Evolutionary conservation across 805 yeast genomes (phyloP).

Genomic region (Osmozyma mogii): DNA sequence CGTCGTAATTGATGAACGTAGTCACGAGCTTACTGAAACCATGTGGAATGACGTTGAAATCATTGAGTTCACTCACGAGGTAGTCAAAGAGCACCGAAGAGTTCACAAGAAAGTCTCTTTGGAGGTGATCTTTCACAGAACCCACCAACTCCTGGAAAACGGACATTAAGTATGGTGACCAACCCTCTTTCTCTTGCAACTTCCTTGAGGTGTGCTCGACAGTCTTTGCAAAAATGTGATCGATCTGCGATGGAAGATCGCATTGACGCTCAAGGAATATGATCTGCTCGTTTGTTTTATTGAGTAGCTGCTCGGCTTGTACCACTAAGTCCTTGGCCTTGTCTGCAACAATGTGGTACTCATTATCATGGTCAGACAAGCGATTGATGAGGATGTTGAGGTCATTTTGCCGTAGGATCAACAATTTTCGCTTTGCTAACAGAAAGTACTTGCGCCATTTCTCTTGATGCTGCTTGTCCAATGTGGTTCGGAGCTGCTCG

Average conservation of each 20-base stretch:
- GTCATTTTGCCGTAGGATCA: slow-evolving; percentile 9
- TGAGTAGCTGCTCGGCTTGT: slow-evolving; percentile 20
- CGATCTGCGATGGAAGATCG: slow-evolving; percentile 42
- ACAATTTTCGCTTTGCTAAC: slow-evolving; percentile 39
- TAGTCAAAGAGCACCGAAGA: slow-evolving; percentile 52
- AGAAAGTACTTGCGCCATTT: slow-evolving; percentile 35
- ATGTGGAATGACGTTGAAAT: slow-evolving; percentile 6
- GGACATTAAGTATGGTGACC: slow-evolving; percentile 41
- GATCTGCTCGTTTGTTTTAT: slow-evolving; percentile 38
- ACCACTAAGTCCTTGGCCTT: slow-evolving; percentile 4
- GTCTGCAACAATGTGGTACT: background rate
- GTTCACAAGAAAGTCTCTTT: slow-evolving; percentile 46
- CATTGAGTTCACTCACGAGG: slow-evolving; percentile 20
- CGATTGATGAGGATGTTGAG: slow-evolving; percentile 2
- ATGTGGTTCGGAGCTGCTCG: slow-evolving; percentile 31
- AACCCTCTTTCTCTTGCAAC: slow-evolving; percentile 46
- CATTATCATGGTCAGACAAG: background rate
- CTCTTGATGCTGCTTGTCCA: slow-evolving; percentile 38
- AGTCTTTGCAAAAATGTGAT: slow-evolving; percentile 40
- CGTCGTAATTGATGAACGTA: background rate
- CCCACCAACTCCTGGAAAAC: slow-evolving; percentile 34
- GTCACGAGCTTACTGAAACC: slow-evolving; percentile 3
- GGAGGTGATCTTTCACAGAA: slow-evolving; percentile 39
- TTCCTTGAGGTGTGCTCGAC: slow-evolving; percentile 38
- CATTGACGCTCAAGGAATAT: slow-evolving; percentile 44